Percentiles rank a stretch among this genome's conserved stretches.
Conservation (phyloP, 208 protist species). For the Strigomonas culicis region DNA sequence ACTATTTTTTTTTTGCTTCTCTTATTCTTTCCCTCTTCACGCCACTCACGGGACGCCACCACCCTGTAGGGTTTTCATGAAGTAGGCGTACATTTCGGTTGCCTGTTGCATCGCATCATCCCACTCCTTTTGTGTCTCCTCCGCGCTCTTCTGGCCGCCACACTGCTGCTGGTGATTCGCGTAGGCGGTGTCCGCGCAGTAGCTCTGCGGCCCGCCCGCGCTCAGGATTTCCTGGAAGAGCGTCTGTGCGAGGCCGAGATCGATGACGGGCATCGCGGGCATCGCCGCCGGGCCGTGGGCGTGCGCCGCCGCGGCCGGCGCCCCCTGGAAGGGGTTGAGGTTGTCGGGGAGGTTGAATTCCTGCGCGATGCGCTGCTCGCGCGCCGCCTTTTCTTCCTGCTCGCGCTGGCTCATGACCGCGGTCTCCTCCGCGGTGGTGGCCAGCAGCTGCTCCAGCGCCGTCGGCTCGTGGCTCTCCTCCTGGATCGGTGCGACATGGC, state of each 20-base stretch:
- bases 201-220: neutral
- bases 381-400: too few species aligned
- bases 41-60: neutral
- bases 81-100: constrained; percentile 5
- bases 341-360: neutral
- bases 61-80: neutral
- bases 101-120: neutral
- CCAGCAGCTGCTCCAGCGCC: too few species aligned
- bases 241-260: neutral
- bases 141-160: too few species aligned
- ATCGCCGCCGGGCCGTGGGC: neutral
- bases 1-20: neutral
- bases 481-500: neutral
- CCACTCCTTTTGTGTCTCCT: neutral
- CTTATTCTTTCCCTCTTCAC: neutral
- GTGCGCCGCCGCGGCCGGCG: too few species aligned
- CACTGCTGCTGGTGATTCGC: neutral
- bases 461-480: neutral
- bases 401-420: too few species aligned
- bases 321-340: neutral
- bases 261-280: neutral
- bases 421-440: too few species aligned
- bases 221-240: constrained; percentile 7
- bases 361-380: neutral
- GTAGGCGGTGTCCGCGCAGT: neutral